phyloP scores from a whole-genome alignment of 2,329 filamentous ascomycete species.

The Xylariales sp. region DNA sequence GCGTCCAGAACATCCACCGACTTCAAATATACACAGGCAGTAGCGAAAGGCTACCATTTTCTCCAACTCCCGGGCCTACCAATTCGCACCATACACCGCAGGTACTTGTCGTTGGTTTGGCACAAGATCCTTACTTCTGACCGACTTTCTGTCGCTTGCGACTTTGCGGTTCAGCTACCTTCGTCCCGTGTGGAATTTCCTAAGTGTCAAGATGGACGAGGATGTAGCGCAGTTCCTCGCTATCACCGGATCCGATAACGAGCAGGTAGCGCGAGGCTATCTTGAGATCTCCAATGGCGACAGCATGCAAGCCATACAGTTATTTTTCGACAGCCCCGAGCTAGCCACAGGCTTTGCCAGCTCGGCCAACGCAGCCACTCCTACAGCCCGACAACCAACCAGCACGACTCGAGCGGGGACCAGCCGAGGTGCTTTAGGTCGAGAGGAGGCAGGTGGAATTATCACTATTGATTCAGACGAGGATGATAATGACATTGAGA shows the following conservation, averaged over 20 bases:
- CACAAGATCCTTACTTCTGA: too few relatives aligned
- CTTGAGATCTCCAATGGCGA: conserved; percentile 81
- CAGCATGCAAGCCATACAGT: conserved; percentile 77
- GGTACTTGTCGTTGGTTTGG: too few relatives aligned
- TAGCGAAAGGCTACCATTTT: too few relatives aligned
- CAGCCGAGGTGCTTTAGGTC: conserved; percentile 23
- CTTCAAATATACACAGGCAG: too few relatives aligned
- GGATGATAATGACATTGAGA: conserved; percentile 51
- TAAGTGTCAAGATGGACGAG: conserved; percentile 66
- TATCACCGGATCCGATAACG: conserved; percentile 68
- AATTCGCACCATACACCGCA: too few relatives aligned
- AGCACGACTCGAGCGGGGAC: conserved; percentile 11
- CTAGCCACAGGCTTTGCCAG: conserved; percentile 46
- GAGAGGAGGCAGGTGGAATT: conserved; percentile 53
- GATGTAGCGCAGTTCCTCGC: conserved; percentile 72
- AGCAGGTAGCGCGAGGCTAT: conserved; percentile 74
- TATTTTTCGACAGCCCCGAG: conserved; percentile 88
- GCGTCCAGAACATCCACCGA: too few relatives aligned
- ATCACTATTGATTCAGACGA: conserved; percentile 78
- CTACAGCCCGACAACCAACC: conserved; percentile 26
- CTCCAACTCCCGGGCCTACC: too few relatives aligned
- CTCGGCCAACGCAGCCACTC: conserved; percentile 25
- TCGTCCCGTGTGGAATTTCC: too few relatives aligned
- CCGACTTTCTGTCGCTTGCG: too few relatives aligned
- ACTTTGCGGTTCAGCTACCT: too few relatives aligned